These are phyloP conservation scores for Phytophthora foliorum DNA, from an alignment of 352 stramenopile species.

Conservation along the genomic window DNA sequence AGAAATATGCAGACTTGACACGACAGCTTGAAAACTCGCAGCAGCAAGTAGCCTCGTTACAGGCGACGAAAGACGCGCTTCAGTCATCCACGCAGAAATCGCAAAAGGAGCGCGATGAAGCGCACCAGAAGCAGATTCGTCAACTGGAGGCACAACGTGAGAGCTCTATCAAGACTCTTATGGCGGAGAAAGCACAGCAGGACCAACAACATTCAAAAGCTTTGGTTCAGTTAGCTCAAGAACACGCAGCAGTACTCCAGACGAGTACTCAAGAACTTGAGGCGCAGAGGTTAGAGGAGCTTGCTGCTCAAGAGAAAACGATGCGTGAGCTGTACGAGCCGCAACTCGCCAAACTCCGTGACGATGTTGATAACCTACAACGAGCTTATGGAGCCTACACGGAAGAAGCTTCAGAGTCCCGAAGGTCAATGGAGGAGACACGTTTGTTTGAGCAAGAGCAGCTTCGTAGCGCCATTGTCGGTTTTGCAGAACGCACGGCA, in stretches of 20 bases:
- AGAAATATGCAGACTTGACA: conserved; percentile 28
- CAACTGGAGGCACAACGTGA: conserved; percentile 44
- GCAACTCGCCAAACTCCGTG: conserved; percentile 30
- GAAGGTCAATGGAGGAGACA: conserved; percentile 32
- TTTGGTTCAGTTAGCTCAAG: conserved; percentile 26
- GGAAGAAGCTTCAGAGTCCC: conserved; percentile 25
- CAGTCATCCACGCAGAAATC: conserved; percentile 39
- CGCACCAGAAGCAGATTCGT: conserved; percentile 48
- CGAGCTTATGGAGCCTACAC: conserved; percentile 13
- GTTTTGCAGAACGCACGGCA: conserved; percentile 15
- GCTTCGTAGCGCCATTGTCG: conserved; percentile 35
- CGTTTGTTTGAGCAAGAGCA: conserved; percentile 39
- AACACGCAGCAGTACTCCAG: conserved; percentile 27
- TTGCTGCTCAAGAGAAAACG: conserved; percentile 26
- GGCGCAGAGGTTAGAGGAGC: conserved; percentile 22
- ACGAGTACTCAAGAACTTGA: conserved; percentile 25
- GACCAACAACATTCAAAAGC: conserved; percentile 28
- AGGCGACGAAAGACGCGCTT: conserved; percentile 42
- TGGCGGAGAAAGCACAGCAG: conserved; percentile 34
- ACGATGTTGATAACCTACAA: conserved; percentile 28
- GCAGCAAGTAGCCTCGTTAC: conserved; percentile 38
- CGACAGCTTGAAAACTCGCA: conserved; percentile 33
- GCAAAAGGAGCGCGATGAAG: conserved; percentile 57
- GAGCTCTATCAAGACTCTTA: conserved; percentile 18
- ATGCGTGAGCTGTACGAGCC: conserved; percentile 39